phyloP scores from a whole-genome alignment of 2,329 filamentous ascomycete genomes.

The Aspergillus uvarum region DNA sequence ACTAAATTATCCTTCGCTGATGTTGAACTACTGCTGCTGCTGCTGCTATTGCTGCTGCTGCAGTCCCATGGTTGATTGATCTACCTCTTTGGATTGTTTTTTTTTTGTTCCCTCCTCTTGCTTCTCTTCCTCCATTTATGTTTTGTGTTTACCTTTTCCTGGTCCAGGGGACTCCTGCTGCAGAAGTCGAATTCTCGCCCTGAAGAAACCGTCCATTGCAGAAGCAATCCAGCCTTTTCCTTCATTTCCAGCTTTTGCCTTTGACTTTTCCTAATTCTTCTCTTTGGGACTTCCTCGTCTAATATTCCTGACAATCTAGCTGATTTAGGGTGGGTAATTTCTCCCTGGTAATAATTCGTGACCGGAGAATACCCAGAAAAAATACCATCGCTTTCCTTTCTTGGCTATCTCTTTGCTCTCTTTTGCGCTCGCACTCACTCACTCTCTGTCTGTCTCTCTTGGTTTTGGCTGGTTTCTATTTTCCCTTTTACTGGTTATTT shows the following conservation, averaged over 20 bases:
- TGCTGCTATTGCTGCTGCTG: no score
- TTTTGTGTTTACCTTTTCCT: background rate
- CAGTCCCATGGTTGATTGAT: background rate
- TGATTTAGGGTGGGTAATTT: background rate
- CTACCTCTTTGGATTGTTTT: no score
- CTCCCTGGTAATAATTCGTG: background rate
- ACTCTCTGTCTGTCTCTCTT: slow-evolving; percentile 10
- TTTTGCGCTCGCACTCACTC: slow-evolving; percentile 7
- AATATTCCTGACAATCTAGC: no score
- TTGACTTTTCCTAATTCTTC: background rate
- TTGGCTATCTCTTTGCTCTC: background rate
- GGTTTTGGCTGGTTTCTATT: slow-evolving; percentile 7
- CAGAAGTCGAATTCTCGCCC: background rate
- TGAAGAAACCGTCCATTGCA: background rate
- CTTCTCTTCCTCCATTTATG: no score
- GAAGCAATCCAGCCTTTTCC: background rate
- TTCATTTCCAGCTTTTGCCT: background rate
- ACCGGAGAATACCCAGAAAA: slow-evolving; percentile 3
- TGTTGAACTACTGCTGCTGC: no score
- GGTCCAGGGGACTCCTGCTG: background rate
- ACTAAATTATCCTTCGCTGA: no score
- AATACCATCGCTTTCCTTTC: slow-evolving; percentile 4
- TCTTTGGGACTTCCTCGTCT: background rate
- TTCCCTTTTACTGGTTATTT: background rate
- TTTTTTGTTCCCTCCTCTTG: no score